Percentiles rank a stretch among this genome's conserved stretches.
phyloP scores from a whole-genome alignment of 768 basidiomycete species.

The Erythrobasidium yunnanense region DNA sequence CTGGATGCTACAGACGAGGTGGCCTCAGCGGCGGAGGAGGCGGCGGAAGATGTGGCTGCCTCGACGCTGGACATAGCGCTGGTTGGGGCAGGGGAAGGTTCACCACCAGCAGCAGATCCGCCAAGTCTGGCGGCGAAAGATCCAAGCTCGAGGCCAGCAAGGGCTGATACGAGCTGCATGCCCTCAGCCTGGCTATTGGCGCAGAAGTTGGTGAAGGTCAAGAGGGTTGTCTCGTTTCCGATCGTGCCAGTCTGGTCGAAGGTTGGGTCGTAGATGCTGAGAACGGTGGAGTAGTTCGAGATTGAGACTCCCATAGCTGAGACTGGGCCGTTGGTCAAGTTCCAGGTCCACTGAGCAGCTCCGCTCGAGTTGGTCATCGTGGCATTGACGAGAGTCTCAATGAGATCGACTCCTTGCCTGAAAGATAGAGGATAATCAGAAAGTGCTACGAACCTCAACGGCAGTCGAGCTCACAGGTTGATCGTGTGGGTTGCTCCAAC shows the following conservation, averaged over 20 bases:
- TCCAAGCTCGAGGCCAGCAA: slow-evolving; percentile 18
- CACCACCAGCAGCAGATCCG: background rate
- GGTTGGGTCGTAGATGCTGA: slow-evolving; percentile 20
- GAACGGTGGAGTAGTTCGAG: slow-evolving; percentile 20
- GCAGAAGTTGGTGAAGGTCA: slow-evolving; percentile 21
- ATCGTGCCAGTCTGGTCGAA: slow-evolving; percentile 9
- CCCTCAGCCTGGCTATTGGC: slow-evolving; percentile 18
- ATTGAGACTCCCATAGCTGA: slow-evolving; percentile 1
- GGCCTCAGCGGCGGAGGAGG: background rate
- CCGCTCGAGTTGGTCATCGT: slow-evolving; percentile 1
- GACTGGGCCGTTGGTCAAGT: background rate
- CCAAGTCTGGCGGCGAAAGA: background rate
- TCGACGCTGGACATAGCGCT: background rate
- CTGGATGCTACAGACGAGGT: background rate
- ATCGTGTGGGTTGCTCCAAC: slow-evolving; percentile 22
- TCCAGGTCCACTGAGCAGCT: slow-evolving; percentile 14
- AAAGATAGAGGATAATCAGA: background rate
- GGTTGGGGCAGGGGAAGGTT: background rate
- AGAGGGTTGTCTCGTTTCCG: slow-evolving; percentile 9
- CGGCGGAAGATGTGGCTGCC: background rate
- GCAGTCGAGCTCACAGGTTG: background rate
- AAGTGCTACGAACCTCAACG: background rate
- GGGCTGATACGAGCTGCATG: slow-evolving; percentile 1
- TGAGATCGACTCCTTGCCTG: background rate
- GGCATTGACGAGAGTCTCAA: slow-evolving; percentile 17